A percentile compares a stretch with the other conserved stretches of the same genome.
These are phyloP conservation scores for Protoeuglena noctilucae DNA, from an alignment of 139 green algal species.

Conservation along the genomic window DNA sequence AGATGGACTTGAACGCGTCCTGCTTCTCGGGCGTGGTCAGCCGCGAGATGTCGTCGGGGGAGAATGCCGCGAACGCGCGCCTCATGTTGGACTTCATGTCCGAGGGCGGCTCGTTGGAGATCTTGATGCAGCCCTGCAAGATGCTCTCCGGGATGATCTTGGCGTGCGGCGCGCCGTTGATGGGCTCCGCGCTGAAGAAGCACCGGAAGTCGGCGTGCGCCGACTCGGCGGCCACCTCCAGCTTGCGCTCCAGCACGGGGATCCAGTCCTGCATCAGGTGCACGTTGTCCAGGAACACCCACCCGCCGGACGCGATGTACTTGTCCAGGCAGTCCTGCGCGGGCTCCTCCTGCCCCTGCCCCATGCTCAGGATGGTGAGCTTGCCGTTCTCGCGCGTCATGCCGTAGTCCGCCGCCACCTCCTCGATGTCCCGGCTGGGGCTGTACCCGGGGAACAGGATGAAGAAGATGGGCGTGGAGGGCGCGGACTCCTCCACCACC, in stretches of 20 bases:
- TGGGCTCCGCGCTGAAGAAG: constrained; percentile 80
- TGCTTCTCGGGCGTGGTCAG: constrained; percentile 38
- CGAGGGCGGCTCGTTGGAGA: constrained; percentile 67
- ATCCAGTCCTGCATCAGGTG: constrained; percentile 82
- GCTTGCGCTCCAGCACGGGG: constrained; percentile 61
- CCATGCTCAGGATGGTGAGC: constrained; percentile 71
- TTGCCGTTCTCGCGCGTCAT: constrained; percentile 50
- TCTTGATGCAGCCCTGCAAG: constrained; percentile 65
- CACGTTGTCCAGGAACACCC: constrained; percentile 84
- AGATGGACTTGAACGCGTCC: constrained; percentile 48
- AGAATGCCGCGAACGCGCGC: constrained; percentile 52
- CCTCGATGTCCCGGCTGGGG: constrained; percentile 70
- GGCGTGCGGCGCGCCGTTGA: constrained; percentile 64
- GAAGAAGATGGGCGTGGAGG: constrained; percentile 70
- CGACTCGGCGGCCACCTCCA: constrained; percentile 57
- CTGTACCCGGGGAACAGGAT: constrained; percentile 77
- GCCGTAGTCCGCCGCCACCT: constrained; percentile 41
- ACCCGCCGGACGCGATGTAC: constrained; percentile 66
- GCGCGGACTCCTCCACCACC: constrained; percentile 50
- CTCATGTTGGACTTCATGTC: constrained; percentile 82
- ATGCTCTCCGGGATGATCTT: constrained; percentile 70
- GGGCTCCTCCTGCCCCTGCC: constrained; percentile 62
- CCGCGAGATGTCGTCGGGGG: constrained; percentile 35
- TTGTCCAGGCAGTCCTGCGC: constrained; percentile 63
- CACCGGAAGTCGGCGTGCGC: constrained; percentile 70